Base-by-base conservation (phyloP, 208 protist genomes). In the Trichomonas tenax region DNA sequence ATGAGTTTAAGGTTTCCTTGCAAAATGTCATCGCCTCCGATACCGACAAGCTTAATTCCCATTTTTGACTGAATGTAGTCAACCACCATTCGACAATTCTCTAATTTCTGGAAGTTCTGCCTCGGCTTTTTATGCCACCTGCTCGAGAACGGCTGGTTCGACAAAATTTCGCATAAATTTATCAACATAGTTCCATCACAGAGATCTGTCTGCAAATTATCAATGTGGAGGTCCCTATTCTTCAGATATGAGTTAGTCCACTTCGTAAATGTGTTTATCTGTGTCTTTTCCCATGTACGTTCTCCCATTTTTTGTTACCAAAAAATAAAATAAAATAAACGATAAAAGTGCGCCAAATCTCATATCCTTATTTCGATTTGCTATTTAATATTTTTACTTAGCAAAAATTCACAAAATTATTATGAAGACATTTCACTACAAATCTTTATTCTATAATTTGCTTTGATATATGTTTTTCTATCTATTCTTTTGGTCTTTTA, bases 241-340 rank as follows among this genome's bases (percentile, higher is more conserved):
- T 10, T 51, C 10, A 93, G 86, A 10, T 93, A 31, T 26, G n/a
- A 23, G 31, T 93, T 93, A 0, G 46, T 41, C 86, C 86, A 93
- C 17, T 58, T 93, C 38, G 86, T 93, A 51, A 93, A 93, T 21
- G 44, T 44, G 31, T 41, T 48, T 10, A 93, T 93, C 36, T 93
- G 86, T 15, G 86, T 93, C 4, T 93, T 41, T 93, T 93, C 86
- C 86, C 86, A 93, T 93, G 86, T 89, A 45, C 82, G 34, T n/a
- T 51, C 46, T 51, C 14, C 46, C 46, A 51, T 51, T 51, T 51
- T 51, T 51, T 51, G n/a, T 51, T 51, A 51, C 3, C 14, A 15
- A 15, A 51, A 15, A 14, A 51, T 14, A 15, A 51, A 51, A 51
- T 51, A 51, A 51, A 51, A 51, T 51, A 14, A 14, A 51, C 46